Base-by-base conservation (phyloP, 2,329 filamentous ascomycete species). In the Calonectria leucothoes region DNA sequence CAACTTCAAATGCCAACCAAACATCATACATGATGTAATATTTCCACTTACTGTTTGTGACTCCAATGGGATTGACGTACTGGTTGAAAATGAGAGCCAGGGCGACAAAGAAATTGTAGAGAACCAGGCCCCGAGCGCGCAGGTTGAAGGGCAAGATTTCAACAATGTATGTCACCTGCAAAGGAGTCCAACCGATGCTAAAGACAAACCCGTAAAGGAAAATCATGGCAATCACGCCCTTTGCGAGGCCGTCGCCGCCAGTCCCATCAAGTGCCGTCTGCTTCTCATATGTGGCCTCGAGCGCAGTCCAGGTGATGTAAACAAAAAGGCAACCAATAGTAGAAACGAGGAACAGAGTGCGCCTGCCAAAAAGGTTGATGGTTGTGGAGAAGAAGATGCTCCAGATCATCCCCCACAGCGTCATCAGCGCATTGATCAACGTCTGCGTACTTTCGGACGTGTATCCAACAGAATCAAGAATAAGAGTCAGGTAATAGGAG, bases 61-160 rank as follows among this genome's bases (percentile, higher is more conserved):
- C 81, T 0, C 83, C 85, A 11, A 86, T 82, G 0, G 85, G 84
- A 72, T 86, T 86, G 45, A 84, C 85, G 66, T 84, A 86, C 68
- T 83, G 82, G 75, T 86, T 86, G 77, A 86, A 86, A 55, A 80
- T 75, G 37, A 78, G 69, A 4, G 76, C 77, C 33, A 77, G 66
- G 8, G 79, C 75, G 3, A 77, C 76, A 35, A 78, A 76, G 17
- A 77, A 71, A 52, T 80, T 81, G 78, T 66, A 81, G 66, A 73
- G 77, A 45, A 82, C 70, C 4, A 74, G 64, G 1, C 72, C 72
- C 6, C 55, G 45, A 23, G 72, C 72, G 17, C 85, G 83, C 15
- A 85, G 77, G 23, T 81, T 79, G 72, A 81, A 86, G 0, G 84
- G 85, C 17, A 87, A 78, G 73, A 89, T 87, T 77, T 89, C 87